A percentile compares a stretch with the other conserved stretches of the same genome.
These are phyloP conservation scores for Pseudonitzschia delicatissima DNA, from an alignment of 108 stramenopile species.

Conservation along the genomic window DNA sequence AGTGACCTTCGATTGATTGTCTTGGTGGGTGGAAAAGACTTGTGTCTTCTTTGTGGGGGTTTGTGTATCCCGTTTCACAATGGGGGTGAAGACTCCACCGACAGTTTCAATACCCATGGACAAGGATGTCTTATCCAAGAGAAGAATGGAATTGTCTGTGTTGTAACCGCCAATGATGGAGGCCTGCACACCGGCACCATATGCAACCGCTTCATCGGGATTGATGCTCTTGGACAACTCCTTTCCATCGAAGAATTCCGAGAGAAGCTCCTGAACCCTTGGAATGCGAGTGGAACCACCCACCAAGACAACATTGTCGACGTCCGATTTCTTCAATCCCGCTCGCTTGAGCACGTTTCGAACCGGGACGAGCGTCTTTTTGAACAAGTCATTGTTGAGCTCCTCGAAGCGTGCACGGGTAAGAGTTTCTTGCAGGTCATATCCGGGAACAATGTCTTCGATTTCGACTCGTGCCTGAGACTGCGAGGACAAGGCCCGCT, in stretches of 20 bases:
- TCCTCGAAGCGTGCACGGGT: conserved; percentile 98
- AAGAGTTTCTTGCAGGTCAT: conserved; percentile 81
- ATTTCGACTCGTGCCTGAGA: conserved; percentile 81
- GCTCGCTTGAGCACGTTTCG: conserved; percentile 89
- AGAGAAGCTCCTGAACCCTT: conserved; percentile 88
- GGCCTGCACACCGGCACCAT: conserved; percentile 96
- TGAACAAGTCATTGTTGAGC: conserved; percentile 94
- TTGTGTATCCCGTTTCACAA: conserved; percentile 83
- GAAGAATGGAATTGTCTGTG: conserved; percentile 55
- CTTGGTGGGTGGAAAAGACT: conserved; percentile 89
- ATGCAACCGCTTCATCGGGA: conserved; percentile 98
- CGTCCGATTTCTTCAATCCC: conserved; percentile 81
- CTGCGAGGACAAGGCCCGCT: conserved; percentile 83
- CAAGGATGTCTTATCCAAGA: conserved; percentile 92
- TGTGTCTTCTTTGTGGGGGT: conserved; percentile 92
- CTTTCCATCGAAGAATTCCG: conserved; percentile 96
- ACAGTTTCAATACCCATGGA: conserved; percentile 92
- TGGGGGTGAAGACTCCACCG: conserved; percentile 87
- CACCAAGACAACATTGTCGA: conserved; percentile 96
- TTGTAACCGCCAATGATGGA: conserved; percentile 65
- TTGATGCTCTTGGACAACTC: conserved; percentile 90
- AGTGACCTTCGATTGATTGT: conserved; percentile 89
- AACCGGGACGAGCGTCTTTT: conserved; percentile 93
- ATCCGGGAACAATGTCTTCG: conserved; percentile 83
- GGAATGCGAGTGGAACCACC: conserved; percentile 97